A percentile compares a stretch with the other conserved stretches of the same genome.
Evolutionary conservation across 495 filamentous ascomycete species (phyloP).

Genomic region (Lepidopterella palustris): DNA sequence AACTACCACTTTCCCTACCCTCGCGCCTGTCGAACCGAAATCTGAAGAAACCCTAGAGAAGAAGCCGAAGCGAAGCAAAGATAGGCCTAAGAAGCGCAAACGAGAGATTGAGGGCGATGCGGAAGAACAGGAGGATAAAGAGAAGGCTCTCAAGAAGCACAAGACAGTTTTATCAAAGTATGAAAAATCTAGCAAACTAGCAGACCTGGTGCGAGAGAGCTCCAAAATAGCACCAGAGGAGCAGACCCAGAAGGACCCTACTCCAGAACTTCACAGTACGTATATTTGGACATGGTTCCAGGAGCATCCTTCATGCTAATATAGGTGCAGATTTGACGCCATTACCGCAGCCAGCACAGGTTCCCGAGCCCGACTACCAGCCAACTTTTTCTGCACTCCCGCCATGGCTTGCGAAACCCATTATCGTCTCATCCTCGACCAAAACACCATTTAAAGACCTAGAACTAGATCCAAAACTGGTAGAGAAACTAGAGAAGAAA

Average conservation of each 20-base stretch:
- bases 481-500: slow-evolving; percentile 55
- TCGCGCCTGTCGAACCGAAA: neutral
- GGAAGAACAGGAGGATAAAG: slow-evolving; percentile 25
- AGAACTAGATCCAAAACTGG: slow-evolving; percentile 47
- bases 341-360: slow-evolving; percentile 66
- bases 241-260: slow-evolving; percentile 16
- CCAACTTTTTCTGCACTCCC: slow-evolving; percentile 53
- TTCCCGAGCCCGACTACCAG: slow-evolving; percentile 46
- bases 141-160: slow-evolving; percentile 31
- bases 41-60: slow-evolving; percentile 1
- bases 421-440: slow-evolving; percentile 52
- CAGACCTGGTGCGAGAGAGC: slow-evolving; percentile 15
- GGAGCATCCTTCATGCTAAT: neutral
- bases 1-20: neutral
- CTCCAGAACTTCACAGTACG: slow-evolving; percentile 51
- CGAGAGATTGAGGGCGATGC: slow-evolving; percentile 6
- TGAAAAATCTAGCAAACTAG: slow-evolving; percentile 29
- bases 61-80: slow-evolving; percentile 5
- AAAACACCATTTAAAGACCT: slow-evolving; percentile 57
- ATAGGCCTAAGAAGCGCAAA: slow-evolving; percentile 21
- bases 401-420: slow-evolving; percentile 68
- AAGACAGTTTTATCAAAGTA: slow-evolving; percentile 35
- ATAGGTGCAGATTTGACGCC: slow-evolving; percentile 50
- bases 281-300: neutral
- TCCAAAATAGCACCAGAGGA: slow-evolving; percentile 5